These are phyloP conservation scores for Hura crepitans DNA, from an alignment of 441 rosid species.

Conservation along the genomic window DNA sequence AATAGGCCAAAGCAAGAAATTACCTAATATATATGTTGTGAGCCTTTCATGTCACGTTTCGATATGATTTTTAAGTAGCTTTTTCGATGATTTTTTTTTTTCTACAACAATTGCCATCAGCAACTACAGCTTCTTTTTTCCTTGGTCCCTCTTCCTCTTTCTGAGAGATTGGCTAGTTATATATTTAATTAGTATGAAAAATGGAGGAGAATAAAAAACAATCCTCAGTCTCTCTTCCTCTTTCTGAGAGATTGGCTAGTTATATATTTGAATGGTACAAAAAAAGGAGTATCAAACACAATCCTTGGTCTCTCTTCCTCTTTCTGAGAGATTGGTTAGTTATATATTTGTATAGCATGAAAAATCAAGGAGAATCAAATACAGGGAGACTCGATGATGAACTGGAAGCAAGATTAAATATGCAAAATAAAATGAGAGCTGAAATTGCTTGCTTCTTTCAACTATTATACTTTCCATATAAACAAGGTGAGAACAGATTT, in stretches of 20 bases:
- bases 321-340: background rate
- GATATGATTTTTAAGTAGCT: background rate
- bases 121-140: background rate
- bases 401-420: background rate
- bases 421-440: background rate
- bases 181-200: too few species aligned
- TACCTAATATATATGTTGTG: background rate
- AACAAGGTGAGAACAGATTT: background rate
- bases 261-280: too few species aligned
- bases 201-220: too few species aligned
- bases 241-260: background rate
- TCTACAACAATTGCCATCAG: background rate
- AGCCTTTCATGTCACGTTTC: background rate
- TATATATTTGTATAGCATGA: background rate
- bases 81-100: background rate
- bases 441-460: background rate
- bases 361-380: background rate
- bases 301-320: background rate
- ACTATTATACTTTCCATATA: background rate
- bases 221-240: background rate
- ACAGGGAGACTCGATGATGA: too few species aligned
- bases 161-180: background rate
- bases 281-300: too few species aligned
- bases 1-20: background rate
- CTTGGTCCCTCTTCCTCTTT: background rate